phyloP scores from a whole-genome alignment of 345 rosid species.

The Eucalyptus albens region DNA sequence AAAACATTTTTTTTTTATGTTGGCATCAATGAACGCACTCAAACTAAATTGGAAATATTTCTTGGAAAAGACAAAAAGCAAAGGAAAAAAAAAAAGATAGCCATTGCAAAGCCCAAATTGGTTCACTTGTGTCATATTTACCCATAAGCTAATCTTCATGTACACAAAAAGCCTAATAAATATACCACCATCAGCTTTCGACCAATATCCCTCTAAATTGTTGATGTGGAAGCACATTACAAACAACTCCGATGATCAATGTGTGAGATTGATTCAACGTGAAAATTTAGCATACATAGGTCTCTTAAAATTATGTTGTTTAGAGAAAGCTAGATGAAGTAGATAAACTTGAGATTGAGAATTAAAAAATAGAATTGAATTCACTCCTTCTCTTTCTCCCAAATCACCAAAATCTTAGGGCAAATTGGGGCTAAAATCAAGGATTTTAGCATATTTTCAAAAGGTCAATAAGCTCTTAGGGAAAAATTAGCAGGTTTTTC shows the following conservation, averaged over 20 bases:
- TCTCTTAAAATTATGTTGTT: background rate
- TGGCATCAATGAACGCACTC: background rate
- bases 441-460: background rate
- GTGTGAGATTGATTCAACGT: background rate
- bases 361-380: background rate
- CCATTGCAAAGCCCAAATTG: background rate
- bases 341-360: background rate
- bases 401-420: background rate
- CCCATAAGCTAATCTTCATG: background rate
- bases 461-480: background rate
- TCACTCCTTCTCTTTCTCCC: background rate
- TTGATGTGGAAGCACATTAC: background rate
- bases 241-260: fast-evolving
- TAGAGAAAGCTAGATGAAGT: background rate
- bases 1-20: background rate
- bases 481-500: background rate
- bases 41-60: background rate
- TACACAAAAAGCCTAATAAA: background rate
- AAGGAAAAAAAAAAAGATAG: no score
- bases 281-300: background rate
- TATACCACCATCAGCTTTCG: background rate
- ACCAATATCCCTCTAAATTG: background rate
- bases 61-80: background rate
- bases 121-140: background rate
- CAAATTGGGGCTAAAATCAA: background rate